Percentiles rank a stretch among this genome's conserved stretches.
These are phyloP conservation scores for Boletus sp. DNA, from an alignment of 768 basidiomycete species.

Conservation along the genomic window DNA sequence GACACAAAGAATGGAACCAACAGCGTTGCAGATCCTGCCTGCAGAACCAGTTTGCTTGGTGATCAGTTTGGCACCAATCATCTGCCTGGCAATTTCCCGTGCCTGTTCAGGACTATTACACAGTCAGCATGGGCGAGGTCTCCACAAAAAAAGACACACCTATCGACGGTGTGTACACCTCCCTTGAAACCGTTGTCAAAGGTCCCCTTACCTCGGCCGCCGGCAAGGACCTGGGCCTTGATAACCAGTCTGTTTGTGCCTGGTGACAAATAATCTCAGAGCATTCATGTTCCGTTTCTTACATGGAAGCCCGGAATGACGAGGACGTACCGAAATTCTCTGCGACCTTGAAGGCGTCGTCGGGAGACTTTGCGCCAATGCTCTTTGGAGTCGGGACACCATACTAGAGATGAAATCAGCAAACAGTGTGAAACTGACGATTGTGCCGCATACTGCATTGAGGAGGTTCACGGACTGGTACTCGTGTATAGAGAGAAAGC, in stretches of 20 bases:
- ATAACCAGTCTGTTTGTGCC: conserved; percentile 83
- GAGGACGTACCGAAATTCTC: conserved; percentile 72
- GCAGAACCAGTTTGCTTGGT: conserved; percentile 96
- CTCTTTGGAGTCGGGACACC: conserved; percentile 95
- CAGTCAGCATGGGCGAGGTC: conserved; percentile 7
- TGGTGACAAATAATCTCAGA: conserved; percentile 30
- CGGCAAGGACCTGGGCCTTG: conserved; percentile 98
- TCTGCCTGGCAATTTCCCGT: conserved; percentile 80
- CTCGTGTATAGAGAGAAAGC: conserved; percentile 95
- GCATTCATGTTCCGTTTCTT: not conserved
- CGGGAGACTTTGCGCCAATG: conserved; percentile 78
- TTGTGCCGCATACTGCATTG: conserved; percentile 66
- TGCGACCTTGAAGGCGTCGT: conserved; percentile 89
- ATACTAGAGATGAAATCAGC: conserved; percentile 56
- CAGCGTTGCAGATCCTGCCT: conserved; percentile 94
- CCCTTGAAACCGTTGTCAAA: conserved; percentile 97
- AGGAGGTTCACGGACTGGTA: conserved; percentile 95
- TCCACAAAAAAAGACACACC: conserved; percentile 42
- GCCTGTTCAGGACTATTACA: conserved; percentile 77
- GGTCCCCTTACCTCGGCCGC: conserved; percentile 96
- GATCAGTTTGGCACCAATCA: conserved; percentile 94
- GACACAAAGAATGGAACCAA: conserved; percentile 37
- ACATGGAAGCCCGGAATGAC: not conserved
- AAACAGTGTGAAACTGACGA: not conserved
- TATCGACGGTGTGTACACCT: conserved; percentile 92